Evolutionary conservation across 768 basidiomycete species (phyloP), one percentile per base, ranked within the genome.

Genomic region (Amanita pseudoporphyria): DNA sequence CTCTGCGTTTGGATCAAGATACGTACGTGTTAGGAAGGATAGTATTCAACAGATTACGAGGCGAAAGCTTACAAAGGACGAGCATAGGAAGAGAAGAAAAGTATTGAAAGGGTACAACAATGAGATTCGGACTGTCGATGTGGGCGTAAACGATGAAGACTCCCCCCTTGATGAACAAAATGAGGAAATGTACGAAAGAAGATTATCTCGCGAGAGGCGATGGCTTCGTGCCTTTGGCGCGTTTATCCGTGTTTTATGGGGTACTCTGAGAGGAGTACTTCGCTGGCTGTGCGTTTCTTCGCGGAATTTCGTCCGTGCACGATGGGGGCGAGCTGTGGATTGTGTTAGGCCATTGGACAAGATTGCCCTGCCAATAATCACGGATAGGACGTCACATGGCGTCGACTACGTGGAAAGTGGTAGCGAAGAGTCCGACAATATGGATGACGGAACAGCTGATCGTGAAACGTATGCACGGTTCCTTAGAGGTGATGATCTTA

Each of bases 401-500:
- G n/a, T 35, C 52, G 41, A 7, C 30, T 49, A 42, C 24, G 22
- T 9, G 6, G 52, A n/a, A 28, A 24, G 58, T 6, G 57, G 53
- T 9, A 65, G 57, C 2, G 62, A 61, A 3, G 64, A 58, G 21
- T 66, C 43, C 49, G 41, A 44, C 16, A 52, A 52, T n/a, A 58
- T 37, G 18, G 54, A 53, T 10, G 59, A 56, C 13, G 49, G 43
- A 14, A 53, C 55, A 38, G 65, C 55, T 19, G 70, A 71, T 4
- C 64, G 58, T 22, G 69, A 71, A 32, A 51, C 74, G 1, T 85
- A 84, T 59, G 62, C 65, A 51, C 67, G 74, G 28, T 86, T 87
- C 56, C 63, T 84, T 53, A 68, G 73, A 13, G 84, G 81, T 9
- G 82, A 84, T 47, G 66, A 66, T 41, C 67, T 71, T 6, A 67